Percentiles rank a stretch among this genome's conserved stretches.
Conservation (phyloP, 305 asterid species). For the Fraxinus ornus region DNA sequence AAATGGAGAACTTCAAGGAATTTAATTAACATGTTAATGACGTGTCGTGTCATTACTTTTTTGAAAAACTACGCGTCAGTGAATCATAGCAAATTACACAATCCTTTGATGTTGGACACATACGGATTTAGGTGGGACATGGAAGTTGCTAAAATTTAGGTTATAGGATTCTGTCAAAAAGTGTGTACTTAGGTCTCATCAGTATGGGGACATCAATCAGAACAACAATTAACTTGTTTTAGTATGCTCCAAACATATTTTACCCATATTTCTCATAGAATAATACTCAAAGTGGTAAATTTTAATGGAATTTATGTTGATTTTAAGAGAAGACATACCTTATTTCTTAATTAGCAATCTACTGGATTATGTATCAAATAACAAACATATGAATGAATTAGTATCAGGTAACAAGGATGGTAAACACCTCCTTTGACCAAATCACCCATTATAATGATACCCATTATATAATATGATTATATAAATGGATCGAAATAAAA, state of each 20-base stretch:
- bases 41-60: too few relatives aligned
- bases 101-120: background rate
- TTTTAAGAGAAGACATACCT: background rate
- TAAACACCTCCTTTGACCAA: conserved; percentile 3
- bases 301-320: background rate
- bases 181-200: background rate
- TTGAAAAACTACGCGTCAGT: too few relatives aligned
- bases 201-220: background rate
- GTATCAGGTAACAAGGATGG: conserved; percentile 7
- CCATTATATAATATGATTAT: background rate
- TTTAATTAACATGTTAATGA: too few relatives aligned
- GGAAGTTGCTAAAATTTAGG: background rate
- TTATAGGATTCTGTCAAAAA: background rate
- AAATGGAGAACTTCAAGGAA: too few relatives aligned
- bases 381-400: background rate
- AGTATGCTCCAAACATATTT: background rate
- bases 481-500: conserved; percentile 9
- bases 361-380: background rate
- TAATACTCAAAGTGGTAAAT: background rate
- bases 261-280: background rate
- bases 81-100: background rate
- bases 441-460: conserved; percentile 1
- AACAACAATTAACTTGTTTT: background rate
- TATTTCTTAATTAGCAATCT: background rate
- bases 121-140: background rate